Percentiles rank a stretch among this genome's conserved stretches.
Evolutionary conservation across 345 rosid species (phyloP).

Genomic region (Euphorbia lathyris): DNA sequence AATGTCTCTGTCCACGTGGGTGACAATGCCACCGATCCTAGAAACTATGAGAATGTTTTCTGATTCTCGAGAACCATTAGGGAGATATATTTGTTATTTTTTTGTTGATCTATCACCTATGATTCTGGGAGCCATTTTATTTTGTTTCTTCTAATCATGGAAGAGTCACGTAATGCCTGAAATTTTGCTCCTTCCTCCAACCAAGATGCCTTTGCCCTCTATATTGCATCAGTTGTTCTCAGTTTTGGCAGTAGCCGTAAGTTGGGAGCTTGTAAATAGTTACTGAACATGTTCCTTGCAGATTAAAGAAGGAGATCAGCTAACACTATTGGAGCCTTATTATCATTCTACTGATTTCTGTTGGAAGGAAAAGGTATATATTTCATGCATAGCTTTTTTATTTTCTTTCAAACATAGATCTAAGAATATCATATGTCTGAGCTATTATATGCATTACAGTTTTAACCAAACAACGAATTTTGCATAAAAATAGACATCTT

Average conservation of each 20-base stretch:
- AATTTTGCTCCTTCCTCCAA: not conserved
- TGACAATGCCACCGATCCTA: not conserved
- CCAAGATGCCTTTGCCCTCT: not conserved
- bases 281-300: constrained; percentile 25
- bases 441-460: not conserved
- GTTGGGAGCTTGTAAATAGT: not conserved
- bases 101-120: not conserved
- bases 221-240: not conserved
- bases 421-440: not conserved
- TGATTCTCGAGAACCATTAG: not conserved
- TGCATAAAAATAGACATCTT: not conserved
- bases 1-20: not conserved
- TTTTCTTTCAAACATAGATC: not conserved
- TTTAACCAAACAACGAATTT: no score
- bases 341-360: constrained; percentile 38
- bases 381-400: not conserved
- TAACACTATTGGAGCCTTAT: constrained; percentile 48
- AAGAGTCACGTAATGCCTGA: no score
- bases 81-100: not conserved
- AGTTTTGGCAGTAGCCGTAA: not conserved
- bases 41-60: not conserved
- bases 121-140: not conserved
- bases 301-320: constrained; percentile 70
- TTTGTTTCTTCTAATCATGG: not conserved
- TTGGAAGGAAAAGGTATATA: constrained; percentile 63